These are phyloP conservation scores for Backusella sp. DNA, from an alignment of 192 early-diverging fungal genomes.

Conservation along the genomic window DNA sequence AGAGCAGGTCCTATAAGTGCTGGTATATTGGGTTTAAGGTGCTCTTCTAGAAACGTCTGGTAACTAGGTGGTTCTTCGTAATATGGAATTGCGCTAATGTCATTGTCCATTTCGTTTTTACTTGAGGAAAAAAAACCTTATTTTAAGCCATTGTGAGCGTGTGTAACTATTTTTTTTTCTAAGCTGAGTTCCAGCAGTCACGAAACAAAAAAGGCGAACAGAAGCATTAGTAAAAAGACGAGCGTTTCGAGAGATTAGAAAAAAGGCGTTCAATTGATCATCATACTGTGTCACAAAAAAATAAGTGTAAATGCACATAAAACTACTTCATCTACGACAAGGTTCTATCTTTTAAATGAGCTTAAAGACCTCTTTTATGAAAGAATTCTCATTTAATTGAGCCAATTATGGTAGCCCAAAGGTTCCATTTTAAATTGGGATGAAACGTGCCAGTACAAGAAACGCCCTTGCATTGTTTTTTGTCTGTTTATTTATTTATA, in stretches of 20 bases:
- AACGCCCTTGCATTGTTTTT: conserved; percentile 2
- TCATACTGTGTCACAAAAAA: background rate
- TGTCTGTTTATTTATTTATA: background rate
- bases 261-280: background rate
- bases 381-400: background rate
- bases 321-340: background rate
- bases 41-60: conserved; percentile 33
- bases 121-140: background rate
- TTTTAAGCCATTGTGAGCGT: background rate
- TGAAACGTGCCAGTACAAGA: conserved; percentile 6
- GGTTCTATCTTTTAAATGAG: background rate
- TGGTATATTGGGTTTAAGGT: conserved; percentile 50
- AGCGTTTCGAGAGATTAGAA: background rate
- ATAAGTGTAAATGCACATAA: background rate
- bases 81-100: conserved; percentile 14
- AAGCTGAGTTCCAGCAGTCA: background rate
- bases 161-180: background rate
- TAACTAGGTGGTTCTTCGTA: conserved; percentile 41
- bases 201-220: background rate
- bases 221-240: background rate
- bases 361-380: background rate
- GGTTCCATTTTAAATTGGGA: background rate
- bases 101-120: background rate
- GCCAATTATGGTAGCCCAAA: background rate
- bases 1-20: conserved; percentile 48